Evolutionary conservation across 2,329 filamentous ascomycete genomes (phyloP).

Genomic region (Colletotrichum lini): DNA sequence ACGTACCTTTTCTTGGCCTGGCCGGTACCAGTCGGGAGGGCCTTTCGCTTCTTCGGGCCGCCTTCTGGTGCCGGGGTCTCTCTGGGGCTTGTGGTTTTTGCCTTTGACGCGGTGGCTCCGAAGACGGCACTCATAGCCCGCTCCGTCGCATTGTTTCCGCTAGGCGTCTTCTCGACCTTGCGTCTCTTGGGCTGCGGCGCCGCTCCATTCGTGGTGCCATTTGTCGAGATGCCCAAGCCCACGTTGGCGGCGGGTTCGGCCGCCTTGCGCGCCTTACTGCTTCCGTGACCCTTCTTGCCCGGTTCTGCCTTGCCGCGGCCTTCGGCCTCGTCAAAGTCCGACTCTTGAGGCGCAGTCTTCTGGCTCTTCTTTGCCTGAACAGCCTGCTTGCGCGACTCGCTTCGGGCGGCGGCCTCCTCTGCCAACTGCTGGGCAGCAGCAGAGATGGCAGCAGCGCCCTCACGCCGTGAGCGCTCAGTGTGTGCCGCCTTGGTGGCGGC

Average conservation of each 20-base stretch:
- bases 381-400: conserved; percentile 87
- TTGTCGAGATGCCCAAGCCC: conserved; percentile 77
- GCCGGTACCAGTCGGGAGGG: conserved; percentile 74
- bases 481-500: conserved; percentile 71
- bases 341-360: conserved; percentile 79
- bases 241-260: conserved; percentile 66
- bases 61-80: conserved; percentile 77
- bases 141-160: conserved; percentile 70
- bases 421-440: conserved; percentile 84
- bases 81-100: conserved; percentile 75
- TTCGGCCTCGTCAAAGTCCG: conserved; percentile 82
- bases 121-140: conserved; percentile 76
- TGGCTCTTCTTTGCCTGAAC: conserved; percentile 82
- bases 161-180: conserved; percentile 80
- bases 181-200: conserved; percentile 80
- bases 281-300: conserved; percentile 74
- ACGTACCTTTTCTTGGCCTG: conserved; percentile 82
- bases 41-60: conserved; percentile 80
- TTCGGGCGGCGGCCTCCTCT: conserved; percentile 86
- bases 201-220: conserved; percentile 63
- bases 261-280: conserved; percentile 74
- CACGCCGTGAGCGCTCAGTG: conserved; percentile 82
- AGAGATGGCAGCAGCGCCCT: conserved; percentile 83
- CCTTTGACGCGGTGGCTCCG: conserved; percentile 66
- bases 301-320: conserved; percentile 62